phyloP scores from a whole-genome alignment of 108 stramenopile genomes.

The Mediolabrus comicus region DNA sequence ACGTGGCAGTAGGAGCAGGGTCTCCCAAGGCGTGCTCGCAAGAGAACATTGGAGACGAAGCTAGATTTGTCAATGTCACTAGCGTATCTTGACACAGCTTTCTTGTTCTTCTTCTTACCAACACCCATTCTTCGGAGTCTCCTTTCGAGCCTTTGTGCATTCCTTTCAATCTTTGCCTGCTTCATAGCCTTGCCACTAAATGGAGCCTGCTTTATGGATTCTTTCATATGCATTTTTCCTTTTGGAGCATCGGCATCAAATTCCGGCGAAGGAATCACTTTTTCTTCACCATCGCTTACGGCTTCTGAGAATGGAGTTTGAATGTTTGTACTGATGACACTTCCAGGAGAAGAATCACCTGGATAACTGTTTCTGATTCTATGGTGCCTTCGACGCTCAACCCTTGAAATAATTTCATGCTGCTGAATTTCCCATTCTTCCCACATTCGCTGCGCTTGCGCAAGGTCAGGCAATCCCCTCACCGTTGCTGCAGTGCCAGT shows the following conservation, averaged over 20 bases:
- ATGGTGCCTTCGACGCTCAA: conserved; percentile 16
- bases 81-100: conserved; percentile 13
- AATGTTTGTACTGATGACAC: conserved; percentile 29
- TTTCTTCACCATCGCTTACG: conserved; percentile 44
- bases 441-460: conserved; percentile 59
- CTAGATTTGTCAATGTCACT: conserved; percentile 33
- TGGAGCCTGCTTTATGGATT: conserved; percentile 16
- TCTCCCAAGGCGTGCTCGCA: conserved; percentile 62
- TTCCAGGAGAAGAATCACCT: conserved; percentile 41
- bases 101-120: conserved; percentile 21
- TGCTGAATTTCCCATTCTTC: conserved; percentile 46
- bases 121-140: conserved; percentile 35
- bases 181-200: conserved; percentile 39
- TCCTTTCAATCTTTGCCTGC: conserved; percentile 33
- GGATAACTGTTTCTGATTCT: conserved; percentile 12
- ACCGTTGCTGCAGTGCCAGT: conserved; percentile 95
- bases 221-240: conserved; percentile 17
- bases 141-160: conserved; percentile 39
- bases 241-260: conserved; percentile 4
- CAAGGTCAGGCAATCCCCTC: conserved; percentile 73
- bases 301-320: conserved; percentile 37
- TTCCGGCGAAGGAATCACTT: conserved; percentile 1
- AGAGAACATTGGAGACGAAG: conserved; percentile 40
- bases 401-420: conserved; percentile 10
- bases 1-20: conserved; percentile 95